Evolutionary conservation across 805 yeast species (phyloP).

Genomic region (Saccharomycopsis sp.): DNA sequence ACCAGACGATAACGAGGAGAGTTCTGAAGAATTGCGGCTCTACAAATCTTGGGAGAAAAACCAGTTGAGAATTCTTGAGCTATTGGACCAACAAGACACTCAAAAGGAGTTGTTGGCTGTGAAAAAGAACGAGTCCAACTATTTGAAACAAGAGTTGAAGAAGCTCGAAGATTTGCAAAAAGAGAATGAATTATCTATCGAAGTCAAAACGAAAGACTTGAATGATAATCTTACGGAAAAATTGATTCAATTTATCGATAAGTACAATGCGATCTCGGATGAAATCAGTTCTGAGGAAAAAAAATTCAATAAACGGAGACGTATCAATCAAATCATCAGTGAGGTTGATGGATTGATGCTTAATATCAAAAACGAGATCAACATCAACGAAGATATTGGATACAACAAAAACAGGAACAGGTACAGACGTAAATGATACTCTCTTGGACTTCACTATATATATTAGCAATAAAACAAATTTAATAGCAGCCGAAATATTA

Average conservation of each 20-base stretch:
- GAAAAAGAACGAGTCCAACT: constrained; percentile 51
- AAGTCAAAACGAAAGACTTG: constrained; percentile 18
- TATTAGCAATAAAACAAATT: no score
- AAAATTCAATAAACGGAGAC: constrained; percentile 12
- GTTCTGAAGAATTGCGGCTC: constrained; percentile 24
- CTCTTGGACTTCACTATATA: neutral
- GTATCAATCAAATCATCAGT: constrained; percentile 17
- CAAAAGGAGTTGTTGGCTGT: constrained; percentile 40
- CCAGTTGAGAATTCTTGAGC: constrained; percentile 38
- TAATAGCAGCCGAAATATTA: no score
- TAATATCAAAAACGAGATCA: constrained; percentile 14
- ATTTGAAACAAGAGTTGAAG: constrained; percentile 52
- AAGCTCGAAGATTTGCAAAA: constrained; percentile 44
- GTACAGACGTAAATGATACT: constrained; percentile 6
- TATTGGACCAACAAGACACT: constrained; percentile 40
- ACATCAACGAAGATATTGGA: constrained; percentile 10
- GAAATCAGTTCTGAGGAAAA: neutral
- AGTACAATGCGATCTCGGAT: constrained; percentile 7
- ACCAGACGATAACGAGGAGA: constrained; percentile 27
- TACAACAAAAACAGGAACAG: constrained; percentile 15
- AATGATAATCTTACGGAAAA: constrained; percentile 18
- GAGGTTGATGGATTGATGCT: constrained; percentile 20
- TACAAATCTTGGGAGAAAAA: constrained; percentile 28
- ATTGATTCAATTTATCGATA: constrained; percentile 8
- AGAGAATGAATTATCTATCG: constrained; percentile 36